Base-by-base conservation (phyloP, 305 asterid species). In the Rubia balearica region DNA sequence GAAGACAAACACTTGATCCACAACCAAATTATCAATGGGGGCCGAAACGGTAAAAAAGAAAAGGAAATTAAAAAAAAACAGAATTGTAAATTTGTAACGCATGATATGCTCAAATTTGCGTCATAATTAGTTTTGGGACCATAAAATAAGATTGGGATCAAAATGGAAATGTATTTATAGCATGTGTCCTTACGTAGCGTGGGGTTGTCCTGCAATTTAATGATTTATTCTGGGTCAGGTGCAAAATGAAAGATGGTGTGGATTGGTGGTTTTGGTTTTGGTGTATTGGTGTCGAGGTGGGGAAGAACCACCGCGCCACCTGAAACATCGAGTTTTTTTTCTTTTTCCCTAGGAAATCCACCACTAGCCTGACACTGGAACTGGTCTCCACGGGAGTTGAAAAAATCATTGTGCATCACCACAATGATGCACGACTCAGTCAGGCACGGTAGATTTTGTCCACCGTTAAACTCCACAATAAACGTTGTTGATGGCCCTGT, bases 51-150 rank as follows among this genome's bases (percentile, higher is more conserved):
- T n/a, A 3, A 17, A 17, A 40, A 41, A 19, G 11, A 8, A 27
- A 61, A 27, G 0, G 36, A 12, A 27, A 30, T 42, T 41, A 30
- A 33, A 33, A 2, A 3, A 33, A 33, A 33, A 2, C 36, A 33
- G 0, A 60, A 21, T 7, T 7, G 43, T 49, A 74, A 79, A 61
- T 71, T 16, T 14, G 79, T 84, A 89, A 88, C 75, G 87, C 96
- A 88, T 77, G 77, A 71, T 73, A 69, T 82, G 75, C 88, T 90
- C 88, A 90, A 79, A 45, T 68, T 85, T 86, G 78, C 93, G 79
- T 88, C 93, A 88, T 81, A 77, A 67, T 84, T 82, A 76, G 65
- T 55, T 17, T 17, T 8, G 8, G 10, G 22, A 17, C 2, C 13
- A 51, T 51, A 24, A 24, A 24, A 24, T 24, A 24, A 24, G 27